phyloP scores from a whole-genome alignment of 2,329 filamentous ascomycete genomes.

The Fusarium sp. region DNA sequence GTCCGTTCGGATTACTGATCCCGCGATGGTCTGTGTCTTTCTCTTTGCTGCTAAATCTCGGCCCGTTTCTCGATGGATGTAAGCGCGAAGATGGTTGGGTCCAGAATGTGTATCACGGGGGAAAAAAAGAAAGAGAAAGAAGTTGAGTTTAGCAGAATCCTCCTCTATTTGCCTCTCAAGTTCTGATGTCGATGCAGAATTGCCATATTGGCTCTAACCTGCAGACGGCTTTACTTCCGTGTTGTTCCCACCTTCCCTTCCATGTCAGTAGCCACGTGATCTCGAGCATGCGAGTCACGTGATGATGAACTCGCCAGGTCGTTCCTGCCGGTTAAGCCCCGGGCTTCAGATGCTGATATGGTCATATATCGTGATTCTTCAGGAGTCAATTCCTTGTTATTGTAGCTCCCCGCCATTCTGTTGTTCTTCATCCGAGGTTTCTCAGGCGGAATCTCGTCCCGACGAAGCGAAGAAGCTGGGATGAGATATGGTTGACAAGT shows the following conservation, averaged over 20 bases:
- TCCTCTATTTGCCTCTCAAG: background rate
- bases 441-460: conserved; percentile 36
- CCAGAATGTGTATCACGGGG: too few relatives aligned
- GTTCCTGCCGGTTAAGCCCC: background rate
- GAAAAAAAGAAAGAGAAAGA: background rate
- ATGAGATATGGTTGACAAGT: background rate
- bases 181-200: conserved; percentile 2
- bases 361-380: background rate
- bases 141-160: background rate
- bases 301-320: background rate
- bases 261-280: background rate
- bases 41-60: conserved; percentile 26
- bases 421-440: background rate
- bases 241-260: background rate
- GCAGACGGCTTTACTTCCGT: background rate
- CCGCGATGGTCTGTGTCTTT: conserved; percentile 11
- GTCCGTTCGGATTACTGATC: conserved; percentile 9
- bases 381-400: background rate
- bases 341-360: background rate
- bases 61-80: conserved; percentile 10
- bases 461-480: conserved; percentile 28
- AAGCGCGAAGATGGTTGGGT: background rate
- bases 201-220: background rate
- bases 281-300: background rate
- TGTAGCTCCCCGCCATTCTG: background rate